Evolutionary conservation across 23 red algal genomes (phyloP).

Genomic region (Gracilaria gracilis): DNA sequence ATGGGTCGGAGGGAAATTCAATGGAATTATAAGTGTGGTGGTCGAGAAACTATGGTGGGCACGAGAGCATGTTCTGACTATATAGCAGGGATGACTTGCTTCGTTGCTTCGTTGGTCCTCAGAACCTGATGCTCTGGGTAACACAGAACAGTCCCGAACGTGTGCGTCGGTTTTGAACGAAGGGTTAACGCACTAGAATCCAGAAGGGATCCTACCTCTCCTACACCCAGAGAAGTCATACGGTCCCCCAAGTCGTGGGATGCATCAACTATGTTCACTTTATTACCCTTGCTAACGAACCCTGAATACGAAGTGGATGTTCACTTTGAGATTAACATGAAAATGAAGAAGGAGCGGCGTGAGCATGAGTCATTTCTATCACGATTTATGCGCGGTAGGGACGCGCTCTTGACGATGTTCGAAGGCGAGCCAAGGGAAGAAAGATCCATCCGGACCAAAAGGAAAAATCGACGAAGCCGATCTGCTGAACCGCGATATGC

Average conservation of each 20-base stretch:
- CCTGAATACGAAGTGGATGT: constrained; percentile 32
- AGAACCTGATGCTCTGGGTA: not conserved
- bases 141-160: not conserved
- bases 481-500: not conserved
- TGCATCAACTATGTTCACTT: constrained; percentile 8
- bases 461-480: not conserved
- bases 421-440: not conserved
- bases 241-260: not conserved
- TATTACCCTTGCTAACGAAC: constrained; percentile 4
- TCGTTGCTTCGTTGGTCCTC: too few species aligned
- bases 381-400: not conserved
- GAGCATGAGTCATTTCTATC: constrained; percentile 7
- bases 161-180: not conserved
- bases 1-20: not conserved
- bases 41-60: not conserved
- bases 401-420: not conserved
- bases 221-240: not conserved
- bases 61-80: not conserved
- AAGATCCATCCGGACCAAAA: not conserved
- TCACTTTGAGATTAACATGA: constrained; percentile 58
- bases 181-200: not conserved
- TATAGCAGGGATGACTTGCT: not conserved
- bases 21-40: not conserved
- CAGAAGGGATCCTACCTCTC: too few species aligned
- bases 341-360: constrained; percentile 41